A percentile compares a stretch with the other conserved stretches of the same genome.
Conservation (phyloP, 768 basidiomycete genomes). For the Suillus occidentalis region DNA sequence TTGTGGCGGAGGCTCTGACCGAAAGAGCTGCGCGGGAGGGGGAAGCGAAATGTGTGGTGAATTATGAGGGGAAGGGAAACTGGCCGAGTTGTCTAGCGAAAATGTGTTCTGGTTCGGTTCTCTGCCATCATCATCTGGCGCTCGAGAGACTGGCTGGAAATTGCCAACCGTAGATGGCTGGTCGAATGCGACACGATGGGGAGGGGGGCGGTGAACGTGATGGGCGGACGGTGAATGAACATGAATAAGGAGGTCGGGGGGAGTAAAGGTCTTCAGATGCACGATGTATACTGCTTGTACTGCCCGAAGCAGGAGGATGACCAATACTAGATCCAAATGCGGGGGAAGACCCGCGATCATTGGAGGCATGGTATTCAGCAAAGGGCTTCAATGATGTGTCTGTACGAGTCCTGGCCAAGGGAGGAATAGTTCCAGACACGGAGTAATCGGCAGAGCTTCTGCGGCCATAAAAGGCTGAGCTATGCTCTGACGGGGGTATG, state of each 20-base stretch:
- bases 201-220: constrained; percentile 18
- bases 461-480: constrained; percentile 3
- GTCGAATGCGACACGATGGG: constrained; percentile 19
- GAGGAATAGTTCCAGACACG: neutral
- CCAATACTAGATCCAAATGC: constrained; percentile 8
- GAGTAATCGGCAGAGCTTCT: constrained; percentile 13
- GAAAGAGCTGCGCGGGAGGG: constrained; percentile 32
- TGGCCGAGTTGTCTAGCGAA: constrained; percentile 3
- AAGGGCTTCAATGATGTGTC: constrained; percentile 2
- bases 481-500: constrained; percentile 13
- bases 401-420: constrained; percentile 8
- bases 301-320: constrained; percentile 3
- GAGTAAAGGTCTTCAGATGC: constrained; percentile 15
- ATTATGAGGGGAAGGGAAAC: constrained; percentile 13
- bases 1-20: constrained; percentile 26
- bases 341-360: constrained; percentile 13
- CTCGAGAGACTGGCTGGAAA: constrained; percentile 13
- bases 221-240: constrained; percentile 16
- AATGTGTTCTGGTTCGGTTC: constrained; percentile 10
- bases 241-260: constrained; percentile 15
- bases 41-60: constrained; percentile 30
- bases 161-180: constrained; percentile 19
- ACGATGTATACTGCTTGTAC: constrained; percentile 4
- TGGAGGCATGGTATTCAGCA: constrained; percentile 16
- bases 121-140: constrained; percentile 9